Conservation (phyloP, 2,329 filamentous ascomycete species). For the Mycocentrospora acerina region DNA sequence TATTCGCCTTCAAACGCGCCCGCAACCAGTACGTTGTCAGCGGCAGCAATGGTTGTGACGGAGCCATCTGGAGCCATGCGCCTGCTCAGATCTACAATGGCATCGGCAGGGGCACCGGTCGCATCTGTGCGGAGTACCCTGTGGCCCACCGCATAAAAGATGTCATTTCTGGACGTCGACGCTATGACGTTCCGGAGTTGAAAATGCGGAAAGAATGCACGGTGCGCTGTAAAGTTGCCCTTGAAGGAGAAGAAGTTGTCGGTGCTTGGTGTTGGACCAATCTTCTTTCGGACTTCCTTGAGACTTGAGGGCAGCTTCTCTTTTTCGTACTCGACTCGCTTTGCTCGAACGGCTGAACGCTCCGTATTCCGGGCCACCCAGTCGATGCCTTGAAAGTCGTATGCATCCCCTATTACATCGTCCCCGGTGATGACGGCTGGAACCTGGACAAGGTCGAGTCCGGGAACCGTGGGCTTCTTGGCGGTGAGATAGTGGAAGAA, state of each 20-base stretch:
- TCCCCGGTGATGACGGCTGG: constrained; percentile 32
- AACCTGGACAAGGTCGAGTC: constrained; percentile 25
- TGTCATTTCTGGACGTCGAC: constrained; percentile 55
- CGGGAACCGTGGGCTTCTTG: constrained; percentile 14
- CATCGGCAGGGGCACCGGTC: constrained; percentile 43
- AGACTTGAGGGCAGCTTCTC: constrained; percentile 18
- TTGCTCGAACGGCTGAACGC: constrained; percentile 24
- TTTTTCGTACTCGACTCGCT: constrained; percentile 25
- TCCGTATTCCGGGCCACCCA: constrained; percentile 37
- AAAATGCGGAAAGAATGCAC: constrained; percentile 57
- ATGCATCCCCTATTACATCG: constrained; percentile 36
- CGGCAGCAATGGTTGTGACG: constrained; percentile 56
- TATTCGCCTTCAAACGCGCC: constrained; percentile 62
- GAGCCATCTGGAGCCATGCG: constrained; percentile 42
- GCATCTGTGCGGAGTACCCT: constrained; percentile 54
- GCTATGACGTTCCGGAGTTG: constrained; percentile 61
- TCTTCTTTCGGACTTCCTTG: constrained; percentile 19
- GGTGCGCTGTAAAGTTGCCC: constrained; percentile 52
- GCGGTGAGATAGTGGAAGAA: constrained; percentile 28
- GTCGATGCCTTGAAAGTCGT: constrained; percentile 43
- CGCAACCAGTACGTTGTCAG: constrained; percentile 53
- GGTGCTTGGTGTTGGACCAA: constrained; percentile 36
- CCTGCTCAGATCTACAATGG: constrained; percentile 53
- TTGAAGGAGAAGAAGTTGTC: constrained; percentile 53
- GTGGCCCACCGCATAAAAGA: constrained; percentile 55